Evolutionary conservation across 345 rosid genomes (phyloP).

Genomic region (Arabidopsis arenosa): DNA sequence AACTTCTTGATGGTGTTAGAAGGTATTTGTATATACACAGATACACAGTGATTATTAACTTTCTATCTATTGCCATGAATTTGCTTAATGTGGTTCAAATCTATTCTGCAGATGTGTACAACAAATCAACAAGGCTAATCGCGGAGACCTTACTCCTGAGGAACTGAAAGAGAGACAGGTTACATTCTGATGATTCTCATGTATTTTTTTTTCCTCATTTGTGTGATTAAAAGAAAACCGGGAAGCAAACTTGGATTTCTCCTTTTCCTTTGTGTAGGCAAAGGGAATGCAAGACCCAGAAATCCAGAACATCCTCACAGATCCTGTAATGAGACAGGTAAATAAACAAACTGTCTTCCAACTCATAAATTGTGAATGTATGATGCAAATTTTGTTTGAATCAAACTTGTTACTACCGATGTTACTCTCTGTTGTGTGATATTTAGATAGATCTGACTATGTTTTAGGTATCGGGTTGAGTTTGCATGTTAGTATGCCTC

Average conservation of each 20-base stretch:
- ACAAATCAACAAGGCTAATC: slow-evolving; percentile 82
- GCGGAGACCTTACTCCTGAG: slow-evolving; percentile 85
- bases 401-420: neutral
- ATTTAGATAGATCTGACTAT: neutral
- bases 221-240: neutral
- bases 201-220: neutral
- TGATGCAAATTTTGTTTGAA: neutral
- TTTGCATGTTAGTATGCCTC: slow-evolving; percentile 10
- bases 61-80: slow-evolving; percentile 1
- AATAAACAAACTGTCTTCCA: slow-evolving; percentile 17
- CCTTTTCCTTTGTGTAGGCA: slow-evolving; percentile 56
- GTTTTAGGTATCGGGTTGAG: neutral
- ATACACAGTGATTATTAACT: neutral
- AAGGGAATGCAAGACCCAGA: slow-evolving; percentile 96
- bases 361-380: neutral
- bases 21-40: slow-evolving; percentile 51
- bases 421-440: neutral
- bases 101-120: slow-evolving; percentile 64
- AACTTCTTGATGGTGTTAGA: slow-evolving; percentile 78
- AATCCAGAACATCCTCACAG: slow-evolving; percentile 89
- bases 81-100: neutral
- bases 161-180: slow-evolving; percentile 98
- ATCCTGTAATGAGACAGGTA: slow-evolving; percentile 98
- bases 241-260: neutral
- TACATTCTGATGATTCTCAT: slow-evolving; percentile 14